These are phyloP conservation scores for Eucalyptus erythrocorys DNA, from an alignment of 345 rosid species.

Conservation along the genomic window DNA sequence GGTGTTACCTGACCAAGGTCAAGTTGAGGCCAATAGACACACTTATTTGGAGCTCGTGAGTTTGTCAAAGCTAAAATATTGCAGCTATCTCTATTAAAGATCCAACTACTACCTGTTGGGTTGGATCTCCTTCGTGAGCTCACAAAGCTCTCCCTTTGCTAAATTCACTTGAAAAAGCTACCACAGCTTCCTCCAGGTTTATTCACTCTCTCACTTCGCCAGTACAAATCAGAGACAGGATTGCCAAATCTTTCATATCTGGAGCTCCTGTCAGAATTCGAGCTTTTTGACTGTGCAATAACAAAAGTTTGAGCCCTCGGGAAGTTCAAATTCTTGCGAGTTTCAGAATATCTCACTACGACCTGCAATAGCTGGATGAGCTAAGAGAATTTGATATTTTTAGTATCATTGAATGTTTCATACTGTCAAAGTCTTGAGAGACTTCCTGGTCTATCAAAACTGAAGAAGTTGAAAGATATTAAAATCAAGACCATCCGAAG, in stretches of 20 bases:
- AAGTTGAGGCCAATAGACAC: fast-evolving
- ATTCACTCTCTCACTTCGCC: neutral
- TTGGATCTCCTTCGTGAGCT: neutral
- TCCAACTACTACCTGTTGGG: neutral
- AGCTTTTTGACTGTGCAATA: neutral
- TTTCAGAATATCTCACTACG: neutral
- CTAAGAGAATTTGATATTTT: neutral
- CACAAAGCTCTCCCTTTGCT: neutral
- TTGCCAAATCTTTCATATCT: neutral
- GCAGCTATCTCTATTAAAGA: neutral
- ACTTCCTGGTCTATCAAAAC: neutral
- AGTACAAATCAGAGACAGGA: fast-evolving
- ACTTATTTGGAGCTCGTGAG: neutral
- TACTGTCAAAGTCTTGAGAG: neutral
- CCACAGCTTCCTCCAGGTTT: neutral
- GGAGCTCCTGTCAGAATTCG: neutral
- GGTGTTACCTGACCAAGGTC: neutral
- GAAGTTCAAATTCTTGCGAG: neutral
- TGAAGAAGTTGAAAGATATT: neutral
- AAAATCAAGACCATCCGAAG: neutral
- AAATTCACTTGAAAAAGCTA: neutral
- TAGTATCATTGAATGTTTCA: neutral
- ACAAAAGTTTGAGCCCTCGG: neutral
- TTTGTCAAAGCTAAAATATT: neutral
- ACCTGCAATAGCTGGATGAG: neutral